Evolutionary conservation across 2,329 filamentous ascomycete genomes (phyloP).

Genomic region (Ophiostoma himal-ulmi): DNA sequence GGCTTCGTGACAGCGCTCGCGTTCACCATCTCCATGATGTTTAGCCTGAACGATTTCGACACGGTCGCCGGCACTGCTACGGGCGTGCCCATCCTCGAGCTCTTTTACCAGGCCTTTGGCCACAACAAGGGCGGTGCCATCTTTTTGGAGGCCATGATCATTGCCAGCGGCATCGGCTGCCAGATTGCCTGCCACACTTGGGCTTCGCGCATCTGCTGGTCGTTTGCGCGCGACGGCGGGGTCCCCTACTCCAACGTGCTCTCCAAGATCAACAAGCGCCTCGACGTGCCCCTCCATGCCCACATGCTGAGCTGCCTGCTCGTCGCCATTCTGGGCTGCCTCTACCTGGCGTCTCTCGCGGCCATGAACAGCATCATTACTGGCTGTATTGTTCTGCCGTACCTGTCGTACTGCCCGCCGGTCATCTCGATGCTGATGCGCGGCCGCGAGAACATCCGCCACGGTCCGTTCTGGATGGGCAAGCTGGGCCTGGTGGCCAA

Average conservation of each 20-base stretch:
- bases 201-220: conserved; percentile 44
- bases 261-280: conserved; percentile 26
- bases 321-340: conserved; percentile 13
- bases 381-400: conserved; percentile 34
- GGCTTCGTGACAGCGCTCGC: conserved; percentile 2
- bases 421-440: conserved; percentile 39
- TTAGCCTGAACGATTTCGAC: conserved; percentile 32
- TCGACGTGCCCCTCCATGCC: not conserved
- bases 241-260: conserved; percentile 39
- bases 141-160: conserved; percentile 44
- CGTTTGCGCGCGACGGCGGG: conserved; percentile 42
- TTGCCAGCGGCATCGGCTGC: conserved; percentile 42
- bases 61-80: conserved; percentile 26
- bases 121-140: conserved; percentile 42
- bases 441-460: conserved; percentile 15
- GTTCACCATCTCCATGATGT: conserved; percentile 30
- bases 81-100: conserved; percentile 47
- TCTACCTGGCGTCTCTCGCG: conserved; percentile 20
- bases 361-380: conserved; percentile 20
- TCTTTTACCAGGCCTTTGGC: conserved; percentile 44
- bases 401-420: conserved; percentile 44
- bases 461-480: conserved; percentile 37
- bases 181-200: conserved; percentile 50
- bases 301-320: conserved; percentile 8
- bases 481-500: conserved; percentile 29